Evolutionary conservation across 768 basidiomycete genomes (phyloP).

Genomic region (Zangia roseola): DNA sequence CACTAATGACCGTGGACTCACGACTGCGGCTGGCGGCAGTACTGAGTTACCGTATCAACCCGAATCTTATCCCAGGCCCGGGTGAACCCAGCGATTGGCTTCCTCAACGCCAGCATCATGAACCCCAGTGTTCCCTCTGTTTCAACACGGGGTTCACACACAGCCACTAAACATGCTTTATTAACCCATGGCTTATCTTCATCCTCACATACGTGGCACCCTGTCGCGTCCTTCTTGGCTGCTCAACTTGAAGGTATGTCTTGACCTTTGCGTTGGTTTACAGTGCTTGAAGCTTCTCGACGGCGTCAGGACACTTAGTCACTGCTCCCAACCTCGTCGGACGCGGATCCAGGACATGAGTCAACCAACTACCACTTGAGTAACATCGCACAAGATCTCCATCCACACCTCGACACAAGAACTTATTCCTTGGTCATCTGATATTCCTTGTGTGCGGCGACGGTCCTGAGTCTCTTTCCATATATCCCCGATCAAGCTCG

Average conservation of each 20-base stretch:
- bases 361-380: conserved; percentile 8
- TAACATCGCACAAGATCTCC: conserved; percentile 13
- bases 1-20: too few species aligned
- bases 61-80: too few species aligned
- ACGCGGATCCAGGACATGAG: conserved; percentile 8
- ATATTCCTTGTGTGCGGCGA: conserved; percentile 15
- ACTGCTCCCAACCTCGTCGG: not conserved
- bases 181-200: conserved; percentile 26
- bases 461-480: too few species aligned
- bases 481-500: not conserved
- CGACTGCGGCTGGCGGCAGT: too few species aligned
- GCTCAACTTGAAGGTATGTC: conserved; percentile 17
- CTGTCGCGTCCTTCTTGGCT: conserved; percentile 15
- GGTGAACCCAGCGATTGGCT: too few species aligned
- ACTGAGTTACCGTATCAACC: too few species aligned
- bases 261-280: not conserved
- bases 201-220: conserved; percentile 20
- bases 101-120: conserved; percentile 11
- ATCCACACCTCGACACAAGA: conserved; percentile 9
- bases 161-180: conserved; percentile 23
- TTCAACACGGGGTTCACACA: conserved; percentile 21
- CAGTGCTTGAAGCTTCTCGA: not conserved
- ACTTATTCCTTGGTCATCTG: conserved; percentile 13
- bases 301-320: not conserved
- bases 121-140: conserved; percentile 16